phyloP scores from a whole-genome alignment of 2,329 filamentous ascomycete species.

The Fusarium anthophilum region DNA sequence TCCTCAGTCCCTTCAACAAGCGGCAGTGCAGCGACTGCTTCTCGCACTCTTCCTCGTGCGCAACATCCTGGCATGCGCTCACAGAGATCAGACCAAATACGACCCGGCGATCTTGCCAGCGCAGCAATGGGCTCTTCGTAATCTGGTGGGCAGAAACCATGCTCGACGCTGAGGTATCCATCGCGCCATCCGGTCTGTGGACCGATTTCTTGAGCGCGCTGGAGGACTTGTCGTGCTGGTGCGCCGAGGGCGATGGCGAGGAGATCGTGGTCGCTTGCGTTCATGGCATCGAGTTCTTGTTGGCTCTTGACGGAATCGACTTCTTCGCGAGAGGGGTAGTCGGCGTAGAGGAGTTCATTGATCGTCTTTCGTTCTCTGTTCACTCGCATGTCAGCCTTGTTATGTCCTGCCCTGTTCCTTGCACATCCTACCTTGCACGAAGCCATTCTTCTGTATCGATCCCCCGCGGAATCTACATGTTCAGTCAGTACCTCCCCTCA shows the following conservation, averaged over 20 bases:
- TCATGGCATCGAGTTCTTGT: constrained; percentile 58
- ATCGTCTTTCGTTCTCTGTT: constrained; percentile 55
- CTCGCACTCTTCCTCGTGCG: constrained; percentile 59
- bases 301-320: constrained; percentile 49
- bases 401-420: not conserved
- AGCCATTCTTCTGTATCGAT: constrained; percentile 58
- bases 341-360: constrained; percentile 58
- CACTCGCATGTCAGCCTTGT: not conserved
- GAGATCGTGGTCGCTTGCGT: constrained; percentile 58
- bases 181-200: constrained; percentile 62
- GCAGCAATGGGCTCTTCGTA: constrained; percentile 59
- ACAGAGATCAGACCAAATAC: constrained; percentile 64
- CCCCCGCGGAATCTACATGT: constrained; percentile 53
- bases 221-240: constrained; percentile 63
- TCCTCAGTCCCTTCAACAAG: constrained; percentile 60
- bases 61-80: constrained; percentile 64
- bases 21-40: constrained; percentile 59
- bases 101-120: constrained; percentile 55
- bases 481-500: accelerated
- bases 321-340: constrained; percentile 53
- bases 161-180: constrained; percentile 49
- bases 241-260: constrained; percentile 63
- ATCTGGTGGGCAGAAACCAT: constrained; percentile 62
- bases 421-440: constrained; percentile 45
- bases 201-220: constrained; percentile 63